Base-by-base conservation (phyloP, 805 yeast genomes). In the Kluyveromyces wickerhamii region DNA sequence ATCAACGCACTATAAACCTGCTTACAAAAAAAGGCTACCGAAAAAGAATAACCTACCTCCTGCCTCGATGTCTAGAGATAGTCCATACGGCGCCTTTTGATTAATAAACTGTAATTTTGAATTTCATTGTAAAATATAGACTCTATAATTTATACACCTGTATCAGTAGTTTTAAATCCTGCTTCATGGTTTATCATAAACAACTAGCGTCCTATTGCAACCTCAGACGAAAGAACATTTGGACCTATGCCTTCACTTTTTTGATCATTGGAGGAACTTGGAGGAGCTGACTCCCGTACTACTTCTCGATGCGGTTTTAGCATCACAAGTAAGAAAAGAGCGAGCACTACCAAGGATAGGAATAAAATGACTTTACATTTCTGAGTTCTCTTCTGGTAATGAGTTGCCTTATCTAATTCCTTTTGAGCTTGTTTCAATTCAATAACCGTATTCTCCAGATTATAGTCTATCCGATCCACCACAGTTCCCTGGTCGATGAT, bases 401-500 rank as follows among this genome's bases (percentile, higher is more conserved):
- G 60, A 29, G 81, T 77, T 0, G 96, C 96, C 45, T 76, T 69
- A 7, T 69, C 65, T 41, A 92, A 63, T 59, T 92, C 92, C 41
- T 74, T 73, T 40, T 83, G 84, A 0, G 96, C 92, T 24, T 68
- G 70, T 49, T 78, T 75, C 39, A 89, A 71, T 44, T 86, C 81
- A 22, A 74, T 74, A 2, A 74, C 79, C n/a, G 95, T 80, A 40
- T 77, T 77, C 41, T 80, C 81, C 39, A 92, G 62, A 53, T 92
- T 92, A 57, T 89, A 92, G 59, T 89, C 98, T 37, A 92, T 89
- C 45, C 96, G 66, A 59, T 92, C 98, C 40, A 92, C 67, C 28
- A 92, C 71, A 0, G 96, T 85, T 1, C 98, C 98, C 60, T 92
- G 98, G 51, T 92, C 97, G 37, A 92, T 81, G 27, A 92, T 84